A percentile compares a stretch with the other conserved stretches of the same genome.
phyloP scores from a whole-genome alignment of 495 filamentous ascomycete genomes.

The Xylaria grammica region DNA sequence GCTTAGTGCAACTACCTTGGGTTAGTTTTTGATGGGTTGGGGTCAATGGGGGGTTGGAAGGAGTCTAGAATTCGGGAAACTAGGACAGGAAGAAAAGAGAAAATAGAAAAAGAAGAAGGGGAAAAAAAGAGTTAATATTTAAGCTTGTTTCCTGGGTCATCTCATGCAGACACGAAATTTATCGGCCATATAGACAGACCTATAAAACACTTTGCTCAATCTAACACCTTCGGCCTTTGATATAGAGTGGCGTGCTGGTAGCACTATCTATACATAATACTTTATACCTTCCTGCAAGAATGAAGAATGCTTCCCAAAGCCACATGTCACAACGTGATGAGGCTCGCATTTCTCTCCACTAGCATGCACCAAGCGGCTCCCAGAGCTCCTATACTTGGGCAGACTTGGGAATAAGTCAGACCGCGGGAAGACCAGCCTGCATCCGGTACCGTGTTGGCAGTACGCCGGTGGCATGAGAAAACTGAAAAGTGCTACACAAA shows the following conservation, averaged over 20 bases:
- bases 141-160: constrained; percentile 1
- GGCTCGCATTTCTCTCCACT: constrained; percentile 21
- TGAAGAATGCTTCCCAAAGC: constrained; percentile 2
- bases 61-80: neutral
- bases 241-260: neutral
- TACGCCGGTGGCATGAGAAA: constrained; percentile 7
- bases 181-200: no score
- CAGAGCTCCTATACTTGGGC: constrained; percentile 8
- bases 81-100: neutral
- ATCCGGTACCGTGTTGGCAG: constrained; percentile 18
- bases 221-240: neutral
- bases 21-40: neutral
- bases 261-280: neutral
- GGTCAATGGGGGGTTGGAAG: neutral
- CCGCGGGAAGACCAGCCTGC: constrained; percentile 18
- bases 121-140: neutral
- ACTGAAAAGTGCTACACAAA: neutral
- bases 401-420: constrained; percentile 14
- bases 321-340: constrained; percentile 21
- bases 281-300: constrained; percentile 2
- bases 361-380: constrained; percentile 11
- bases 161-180: neutral
- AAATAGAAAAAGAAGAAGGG: neutral
- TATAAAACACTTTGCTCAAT: no score
- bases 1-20: constrained; percentile 17